phyloP scores from a whole-genome alignment of 805 yeast species.

The Candida fluviatilis region DNA sequence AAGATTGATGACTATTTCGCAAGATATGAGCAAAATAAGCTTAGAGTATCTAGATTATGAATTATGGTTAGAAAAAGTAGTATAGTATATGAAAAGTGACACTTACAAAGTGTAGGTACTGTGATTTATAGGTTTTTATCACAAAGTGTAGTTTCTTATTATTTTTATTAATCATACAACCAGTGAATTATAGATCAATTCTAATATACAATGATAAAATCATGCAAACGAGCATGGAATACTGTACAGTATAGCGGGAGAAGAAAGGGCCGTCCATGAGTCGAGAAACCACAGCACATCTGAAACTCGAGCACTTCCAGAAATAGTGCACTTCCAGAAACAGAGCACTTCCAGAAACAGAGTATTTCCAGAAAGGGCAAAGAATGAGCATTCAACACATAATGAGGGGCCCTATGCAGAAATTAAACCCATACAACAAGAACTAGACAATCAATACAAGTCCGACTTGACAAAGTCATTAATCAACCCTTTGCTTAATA shows the following conservation, averaged over 20 bases:
- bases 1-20: slow-evolving; percentile 33
- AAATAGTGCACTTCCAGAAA: no score
- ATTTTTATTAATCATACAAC: not conserved
- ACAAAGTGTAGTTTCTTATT: not conserved
- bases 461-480: slow-evolving; percentile 54
- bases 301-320: no score
- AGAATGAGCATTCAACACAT: no score
- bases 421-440: not conserved
- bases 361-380: no score
- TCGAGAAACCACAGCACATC: no score
- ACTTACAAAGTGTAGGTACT: not conserved
- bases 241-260: no score
- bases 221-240: no score
- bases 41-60: slow-evolving; percentile 24
- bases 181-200: not conserved
- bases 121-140: not conserved
- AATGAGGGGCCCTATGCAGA: no score
- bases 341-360: no score
- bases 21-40: slow-evolving; percentile 14
- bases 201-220: not conserved
- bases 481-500: slow-evolving; percentile 52
- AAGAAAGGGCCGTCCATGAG: no score
- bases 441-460: slow-evolving; percentile 35
- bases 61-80: no score
- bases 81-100: no score